These are phyloP conservation scores for Cetradonia linearis DNA, from an alignment of 495 filamentous ascomycete genomes.

Conservation along the genomic window DNA sequence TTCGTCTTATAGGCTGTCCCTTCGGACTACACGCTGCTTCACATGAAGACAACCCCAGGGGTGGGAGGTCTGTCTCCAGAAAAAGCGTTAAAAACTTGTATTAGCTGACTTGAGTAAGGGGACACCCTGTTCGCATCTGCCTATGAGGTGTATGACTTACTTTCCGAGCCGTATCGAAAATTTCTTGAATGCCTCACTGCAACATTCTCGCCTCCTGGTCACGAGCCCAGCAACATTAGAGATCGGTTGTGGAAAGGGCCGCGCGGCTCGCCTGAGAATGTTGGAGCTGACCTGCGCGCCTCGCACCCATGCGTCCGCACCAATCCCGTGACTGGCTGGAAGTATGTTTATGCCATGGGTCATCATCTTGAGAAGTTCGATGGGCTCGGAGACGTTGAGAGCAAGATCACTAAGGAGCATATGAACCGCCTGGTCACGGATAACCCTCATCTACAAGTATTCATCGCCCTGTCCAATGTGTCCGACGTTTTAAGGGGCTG, in stretches of 20 bases:
- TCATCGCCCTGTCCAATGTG: background rate
- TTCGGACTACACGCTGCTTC: slow-evolving; percentile 1
- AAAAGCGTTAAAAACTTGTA: background rate
- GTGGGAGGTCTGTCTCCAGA: background rate
- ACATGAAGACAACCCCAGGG: slow-evolving; percentile 5
- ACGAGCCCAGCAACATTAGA: slow-evolving; percentile 45
- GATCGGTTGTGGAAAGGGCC: slow-evolving; percentile 44
- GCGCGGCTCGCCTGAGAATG: slow-evolving; percentile 60
- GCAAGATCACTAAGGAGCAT: slow-evolving; percentile 43
- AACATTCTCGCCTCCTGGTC: slow-evolving; percentile 52
- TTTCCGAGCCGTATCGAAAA: slow-evolving; percentile 51
- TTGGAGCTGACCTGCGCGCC: slow-evolving; percentile 50
- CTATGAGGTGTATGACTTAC: slow-evolving; percentile 69
- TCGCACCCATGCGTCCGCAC: slow-evolving; percentile 66
- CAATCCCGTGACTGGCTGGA: slow-evolving; percentile 79
- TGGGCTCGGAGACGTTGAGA: slow-evolving; percentile 49
- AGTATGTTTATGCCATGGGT: slow-evolving; percentile 56
- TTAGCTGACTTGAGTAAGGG: background rate
- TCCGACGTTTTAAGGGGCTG: background rate
- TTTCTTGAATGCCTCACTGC: slow-evolving; percentile 62
- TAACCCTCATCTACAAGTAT: slow-evolving; percentile 56
- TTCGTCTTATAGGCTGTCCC: background rate
- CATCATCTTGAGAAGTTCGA: slow-evolving; percentile 55
- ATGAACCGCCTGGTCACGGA: slow-evolving; percentile 47
- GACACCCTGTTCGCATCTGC: slow-evolving; percentile 65